Evolutionary conservation across 2,329 filamentous ascomycete genomes (phyloP), one percentile per base, ranked within the genome.

Genomic region (Curvularia sp.): DNA sequence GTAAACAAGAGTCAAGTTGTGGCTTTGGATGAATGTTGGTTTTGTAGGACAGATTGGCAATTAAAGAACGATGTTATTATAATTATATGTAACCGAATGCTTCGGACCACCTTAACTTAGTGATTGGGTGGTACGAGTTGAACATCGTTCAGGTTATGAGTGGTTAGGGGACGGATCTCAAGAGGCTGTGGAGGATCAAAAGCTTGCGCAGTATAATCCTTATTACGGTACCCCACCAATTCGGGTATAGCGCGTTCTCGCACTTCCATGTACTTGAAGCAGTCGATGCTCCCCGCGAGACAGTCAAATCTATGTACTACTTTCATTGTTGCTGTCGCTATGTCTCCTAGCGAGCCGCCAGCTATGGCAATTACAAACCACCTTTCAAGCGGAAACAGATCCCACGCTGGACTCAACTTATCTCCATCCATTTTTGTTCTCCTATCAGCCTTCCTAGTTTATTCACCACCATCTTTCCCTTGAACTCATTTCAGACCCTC

Each of bases 391-490:
- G 69, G 15, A 36, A 69, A 70, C 41, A 57, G 10, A 49, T 71
- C 61, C 67, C 66, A 71, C 0, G 69, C 67, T 5, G 21, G 30
- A 46, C 61, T 66, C 55, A 69, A 30, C 3, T 51, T 56, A 61
- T 72, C 63, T 15, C 71, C 47, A 57, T 65, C 58, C 3, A 67
- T 46, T 61, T 60, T 8, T 57, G 63, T 45, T 63, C 54, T 30
- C 58, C 28, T 21, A 49, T 36, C 39, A 67, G 47, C 48, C 23
- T 56, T 25, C 63, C 61, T 19, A 70, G 18, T 9, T 38, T 36
- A 52, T 63, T 55, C 32, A 2, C 50, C 47, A 27, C 36, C 39
- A 0, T 23, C 54, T 47, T 39, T 43, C 42, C 62, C 65, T 58
- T 61, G 65, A 7, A 34, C 18, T n/a, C 52, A 58, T 12, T 45